Base-by-base conservation (phyloP, 2,329 filamentous ascomycete genomes). In the Tolypocladium ophioglossoides region DNA sequence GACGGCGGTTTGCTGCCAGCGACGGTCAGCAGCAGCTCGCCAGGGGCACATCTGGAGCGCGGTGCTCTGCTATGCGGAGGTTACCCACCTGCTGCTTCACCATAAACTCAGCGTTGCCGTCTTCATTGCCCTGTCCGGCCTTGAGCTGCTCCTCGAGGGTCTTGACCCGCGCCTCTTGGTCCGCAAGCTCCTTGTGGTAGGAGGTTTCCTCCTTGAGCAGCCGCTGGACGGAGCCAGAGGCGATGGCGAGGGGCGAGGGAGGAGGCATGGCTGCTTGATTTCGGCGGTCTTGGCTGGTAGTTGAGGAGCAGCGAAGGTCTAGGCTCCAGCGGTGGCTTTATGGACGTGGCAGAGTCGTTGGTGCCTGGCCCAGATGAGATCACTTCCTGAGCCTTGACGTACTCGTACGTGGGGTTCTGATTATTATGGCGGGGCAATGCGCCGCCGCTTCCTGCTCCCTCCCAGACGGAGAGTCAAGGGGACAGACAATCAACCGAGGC, bases 11-110 rank as follows among this genome's bases (percentile, higher is more conserved):
- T 82, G 80, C 91, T 96, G 63, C 32, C 24, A 16, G 12, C 12
- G 10, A 30, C 41, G 6, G 35, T 49, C 32, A 48, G 32, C 24
- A 14, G 27, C 4, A 32, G 27, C 18, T 32, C 24, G 27, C 44
- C 16, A 46, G 16, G 24, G 44, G 40, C 2, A 4, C 41, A 46
- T 11, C 44, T 9, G 24, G 16, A 32, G 44, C 41, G 14, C 18
- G 14, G 40, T 53, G 30, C n/a, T 37, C 9, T 1, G 20, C 38
- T 2, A 11, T 16, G 22, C 11, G 30, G 9, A n/a, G n/a, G n/a
- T n/a, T n/a, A n/a, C n/a, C n/a, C 69, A 95, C 94, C 81, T 96
- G 88, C 70, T 99, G 92, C 72, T 85, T 94, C 63, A 97, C 65
- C 60, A 84, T 78, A 65, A 82, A 96, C 61, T 87, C 84, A 51